A percentile compares a stretch with the other conserved stretches of the same genome.
phyloP scores from a whole-genome alignment of 345 rosid genomes.

The Triadica sebifera region DNA sequence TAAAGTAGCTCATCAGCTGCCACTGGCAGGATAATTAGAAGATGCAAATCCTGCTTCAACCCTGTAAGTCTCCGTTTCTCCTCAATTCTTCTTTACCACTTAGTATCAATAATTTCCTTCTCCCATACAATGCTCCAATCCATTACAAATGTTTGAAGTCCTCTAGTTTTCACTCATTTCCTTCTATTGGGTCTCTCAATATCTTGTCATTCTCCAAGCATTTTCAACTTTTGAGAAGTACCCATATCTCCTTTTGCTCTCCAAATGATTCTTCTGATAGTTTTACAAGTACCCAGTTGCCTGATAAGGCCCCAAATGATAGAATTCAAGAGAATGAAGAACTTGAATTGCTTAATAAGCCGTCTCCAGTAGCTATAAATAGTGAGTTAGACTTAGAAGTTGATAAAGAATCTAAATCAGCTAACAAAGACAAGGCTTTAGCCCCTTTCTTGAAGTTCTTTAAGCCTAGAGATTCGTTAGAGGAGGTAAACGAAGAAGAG shows the following conservation, averaged over 20 bases:
- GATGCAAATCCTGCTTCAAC: slow-evolving; percentile 54
- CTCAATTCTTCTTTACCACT: slow-evolving; percentile 25
- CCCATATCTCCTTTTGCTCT: slow-evolving; percentile 39
- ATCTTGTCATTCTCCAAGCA: slow-evolving; percentile 11
- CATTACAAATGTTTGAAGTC: slow-evolving; percentile 21
- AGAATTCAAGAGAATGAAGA: slow-evolving; percentile 40
- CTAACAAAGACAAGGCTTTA: slow-evolving; percentile 55
- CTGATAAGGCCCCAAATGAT: slow-evolving; percentile 29
- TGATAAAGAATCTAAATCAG: slow-evolving; percentile 27
- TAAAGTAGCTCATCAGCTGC: slow-evolving; percentile 18
- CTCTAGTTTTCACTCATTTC: slow-evolving; percentile 23
- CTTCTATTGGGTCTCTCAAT: slow-evolving; percentile 12
- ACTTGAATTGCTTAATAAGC: slow-evolving; percentile 67
- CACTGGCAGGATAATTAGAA: slow-evolving; percentile 32
- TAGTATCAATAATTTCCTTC: neutral
- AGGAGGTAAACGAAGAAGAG: slow-evolving; percentile 25
- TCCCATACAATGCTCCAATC: slow-evolving; percentile 9
- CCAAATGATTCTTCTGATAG: slow-evolving; percentile 35
- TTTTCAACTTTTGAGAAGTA: slow-evolving; percentile 25
- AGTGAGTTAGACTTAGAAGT: slow-evolving; percentile 32
- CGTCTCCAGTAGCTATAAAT: slow-evolving; percentile 38
- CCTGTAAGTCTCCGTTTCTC: slow-evolving; percentile 43
- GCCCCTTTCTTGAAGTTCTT: slow-evolving; percentile 84
- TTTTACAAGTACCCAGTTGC: slow-evolving; percentile 33
- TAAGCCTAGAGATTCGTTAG: slow-evolving; percentile 43